These are phyloP conservation scores for Hanseniaspora singularis DNA, from an alignment of 805 yeast genomes.

Conservation along the genomic window DNA sequence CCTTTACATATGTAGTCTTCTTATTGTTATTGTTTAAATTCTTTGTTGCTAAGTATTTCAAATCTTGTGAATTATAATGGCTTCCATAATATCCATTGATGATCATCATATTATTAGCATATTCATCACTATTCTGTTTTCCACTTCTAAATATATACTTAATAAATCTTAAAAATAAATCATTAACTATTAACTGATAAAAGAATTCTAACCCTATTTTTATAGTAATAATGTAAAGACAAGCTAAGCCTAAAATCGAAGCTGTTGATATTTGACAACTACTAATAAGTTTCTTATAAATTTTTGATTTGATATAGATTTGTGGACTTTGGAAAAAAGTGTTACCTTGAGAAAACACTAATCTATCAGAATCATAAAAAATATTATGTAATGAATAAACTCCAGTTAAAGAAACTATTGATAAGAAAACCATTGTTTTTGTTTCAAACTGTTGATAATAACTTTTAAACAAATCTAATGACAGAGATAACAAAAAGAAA, in stretches of 20 bases:
- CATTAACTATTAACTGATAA: slow-evolving; percentile 6
- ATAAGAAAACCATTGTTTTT: not conserved
- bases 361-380: slow-evolving; percentile 43
- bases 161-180: not conserved
- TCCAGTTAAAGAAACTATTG: slow-evolving; percentile 29
- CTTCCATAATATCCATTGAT: slow-evolving; percentile 7
- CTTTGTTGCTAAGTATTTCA: slow-evolving; percentile 27
- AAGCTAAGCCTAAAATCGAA: slow-evolving; percentile 30
- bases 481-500: slow-evolving; percentile 1
- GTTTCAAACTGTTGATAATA: slow-evolving; percentile 6
- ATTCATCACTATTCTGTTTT: not conserved
- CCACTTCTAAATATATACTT: not conserved
- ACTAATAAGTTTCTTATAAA: slow-evolving; percentile 9
- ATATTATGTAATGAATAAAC: slow-evolving; percentile 42
- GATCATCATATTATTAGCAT: slow-evolving; percentile 3
- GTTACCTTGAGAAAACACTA: slow-evolving; percentile 34
- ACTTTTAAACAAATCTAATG: not conserved
- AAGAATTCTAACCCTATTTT: slow-evolving; percentile 27
- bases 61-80: slow-evolving; percentile 27
- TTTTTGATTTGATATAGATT: slow-evolving; percentile 20
- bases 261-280: slow-evolving; percentile 29
- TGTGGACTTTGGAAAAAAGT: slow-evolving; percentile 32
- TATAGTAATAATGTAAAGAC: slow-evolving; percentile 24
- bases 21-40: slow-evolving; percentile 28
- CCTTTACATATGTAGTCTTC: no score